phyloP scores from a whole-genome alignment of 2,329 filamentous ascomycete genomes.

The Ascochyta viciae-villosae region DNA sequence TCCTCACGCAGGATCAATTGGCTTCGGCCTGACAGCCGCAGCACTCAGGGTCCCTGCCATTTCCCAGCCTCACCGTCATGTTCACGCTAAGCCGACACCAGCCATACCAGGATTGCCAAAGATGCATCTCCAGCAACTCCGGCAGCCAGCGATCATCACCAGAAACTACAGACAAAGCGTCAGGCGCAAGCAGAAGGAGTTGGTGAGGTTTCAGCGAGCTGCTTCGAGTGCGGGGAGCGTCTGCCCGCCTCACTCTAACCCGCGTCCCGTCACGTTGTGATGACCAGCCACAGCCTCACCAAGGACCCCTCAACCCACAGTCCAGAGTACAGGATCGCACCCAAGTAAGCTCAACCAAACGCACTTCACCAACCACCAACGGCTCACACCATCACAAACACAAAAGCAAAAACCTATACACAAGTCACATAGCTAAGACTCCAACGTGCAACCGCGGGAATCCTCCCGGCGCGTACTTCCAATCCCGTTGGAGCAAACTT shows the following conservation, averaged over 20 bases:
- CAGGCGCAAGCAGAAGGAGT: neutral
- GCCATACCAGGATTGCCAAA: neutral
- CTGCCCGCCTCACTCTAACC: neutral
- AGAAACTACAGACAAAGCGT: neutral
- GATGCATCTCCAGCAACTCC: neutral
- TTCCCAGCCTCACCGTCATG: neutral
- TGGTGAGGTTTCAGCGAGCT: neutral
- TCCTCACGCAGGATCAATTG: neutral
- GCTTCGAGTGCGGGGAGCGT: neutral
- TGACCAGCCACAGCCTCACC: slow-evolving; percentile 1
- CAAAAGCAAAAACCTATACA: slow-evolving; percentile 4
- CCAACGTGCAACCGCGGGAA: neutral
- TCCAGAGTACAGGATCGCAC: neutral
- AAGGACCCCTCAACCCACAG: neutral
- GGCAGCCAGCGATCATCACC: neutral
- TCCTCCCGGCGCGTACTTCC: slow-evolving; percentile 8
- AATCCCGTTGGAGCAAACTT: neutral
- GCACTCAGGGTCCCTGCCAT: neutral
- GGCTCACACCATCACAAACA: neutral
- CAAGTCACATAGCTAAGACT: slow-evolving; percentile 1
- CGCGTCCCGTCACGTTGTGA: neutral
- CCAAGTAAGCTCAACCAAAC: too few relatives aligned
- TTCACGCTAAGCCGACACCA: slow-evolving; percentile 1
- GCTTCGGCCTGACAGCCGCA: neutral
- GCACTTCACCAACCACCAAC: neutral